Evolutionary conservation across 371 early-diverging fungal species (phyloP).

Genomic region (Mortierella sp.): DNA sequence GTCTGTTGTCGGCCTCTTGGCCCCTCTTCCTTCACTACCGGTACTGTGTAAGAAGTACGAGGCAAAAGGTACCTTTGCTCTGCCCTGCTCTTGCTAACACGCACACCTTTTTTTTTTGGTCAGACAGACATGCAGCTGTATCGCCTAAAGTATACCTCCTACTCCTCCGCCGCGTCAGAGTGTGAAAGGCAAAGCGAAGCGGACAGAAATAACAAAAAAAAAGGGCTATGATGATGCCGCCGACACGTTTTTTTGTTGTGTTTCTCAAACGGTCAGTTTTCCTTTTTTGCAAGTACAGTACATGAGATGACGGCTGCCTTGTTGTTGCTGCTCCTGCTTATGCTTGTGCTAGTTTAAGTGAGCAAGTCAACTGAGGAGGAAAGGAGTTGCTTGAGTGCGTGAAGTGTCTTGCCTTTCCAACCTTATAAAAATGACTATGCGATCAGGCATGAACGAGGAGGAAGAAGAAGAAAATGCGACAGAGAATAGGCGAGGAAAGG

Average conservation of each 20-base stretch:
- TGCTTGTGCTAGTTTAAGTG: too few species aligned
- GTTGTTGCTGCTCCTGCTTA: too few species aligned
- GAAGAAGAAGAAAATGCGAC: neutral
- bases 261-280: too few species aligned
- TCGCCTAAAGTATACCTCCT: neutral
- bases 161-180: neutral
- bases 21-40: neutral
- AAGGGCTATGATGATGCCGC: constrained; percentile 13
- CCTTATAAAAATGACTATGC: neutral
- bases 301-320: neutral
- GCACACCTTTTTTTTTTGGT: neutral
- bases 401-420: neutral
- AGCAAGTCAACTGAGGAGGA: neutral
- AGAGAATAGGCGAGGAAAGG: neutral
- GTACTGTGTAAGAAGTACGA: neutral
- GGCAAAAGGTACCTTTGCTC: neutral
- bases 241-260: neutral
- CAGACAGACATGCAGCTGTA: neutral
- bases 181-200: neutral
- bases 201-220: neutral
- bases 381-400: neutral
- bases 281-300: too few species aligned
- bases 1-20: neutral
- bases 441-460: neutral
- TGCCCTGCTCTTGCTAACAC: neutral